Conservation (phyloP, 1,284 basidiomycete genomes). For the Phlebopus sp. region DNA sequence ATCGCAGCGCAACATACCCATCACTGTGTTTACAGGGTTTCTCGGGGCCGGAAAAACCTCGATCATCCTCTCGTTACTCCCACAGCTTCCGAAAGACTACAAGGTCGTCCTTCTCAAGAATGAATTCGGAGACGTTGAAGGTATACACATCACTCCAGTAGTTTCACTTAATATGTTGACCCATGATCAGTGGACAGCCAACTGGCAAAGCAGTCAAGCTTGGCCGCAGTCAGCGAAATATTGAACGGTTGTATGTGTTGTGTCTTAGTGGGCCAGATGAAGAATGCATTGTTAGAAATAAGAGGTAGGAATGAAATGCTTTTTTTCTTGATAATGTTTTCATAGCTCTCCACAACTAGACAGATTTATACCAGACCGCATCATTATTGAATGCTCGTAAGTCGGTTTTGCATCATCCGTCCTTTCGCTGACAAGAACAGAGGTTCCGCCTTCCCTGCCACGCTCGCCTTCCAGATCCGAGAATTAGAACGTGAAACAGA, state of each 20-base stretch:
- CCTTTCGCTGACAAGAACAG: constrained; percentile 34
- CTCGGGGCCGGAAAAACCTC: constrained; percentile 73
- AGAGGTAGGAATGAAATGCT: constrained; percentile 46
- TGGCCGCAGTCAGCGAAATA: constrained; percentile 86
- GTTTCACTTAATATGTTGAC: constrained; percentile 2
- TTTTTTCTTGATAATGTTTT: neutral
- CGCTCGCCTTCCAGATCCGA: constrained; percentile 87
- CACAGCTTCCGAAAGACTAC: constrained; percentile 78
- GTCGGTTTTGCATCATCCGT: constrained; percentile 12
- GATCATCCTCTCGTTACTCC: constrained; percentile 80
- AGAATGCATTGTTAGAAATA: constrained; percentile 84
- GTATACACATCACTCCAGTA: constrained; percentile 31
- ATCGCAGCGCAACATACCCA: constrained; percentile 49
- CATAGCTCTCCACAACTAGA: constrained; percentile 42
- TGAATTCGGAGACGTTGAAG: constrained; percentile 83
- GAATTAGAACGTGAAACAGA: constrained; percentile 77
- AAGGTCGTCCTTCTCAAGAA: constrained; percentile 87
- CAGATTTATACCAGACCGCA: constrained; percentile 78
- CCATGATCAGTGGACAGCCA: constrained; percentile 73
- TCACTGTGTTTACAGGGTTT: constrained; percentile 87
- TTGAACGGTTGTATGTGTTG: constrained; percentile 94
- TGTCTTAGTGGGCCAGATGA: constrained; percentile 89
- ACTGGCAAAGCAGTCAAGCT: constrained; percentile 76
- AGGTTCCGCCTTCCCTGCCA: constrained; percentile 87
- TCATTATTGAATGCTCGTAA: constrained; percentile 91